A percentile compares a stretch with the other conserved stretches of the same genome.
phyloP scores from a whole-genome alignment of 129 eudicot species.

The Chrysanthemum makinoi region DNA sequence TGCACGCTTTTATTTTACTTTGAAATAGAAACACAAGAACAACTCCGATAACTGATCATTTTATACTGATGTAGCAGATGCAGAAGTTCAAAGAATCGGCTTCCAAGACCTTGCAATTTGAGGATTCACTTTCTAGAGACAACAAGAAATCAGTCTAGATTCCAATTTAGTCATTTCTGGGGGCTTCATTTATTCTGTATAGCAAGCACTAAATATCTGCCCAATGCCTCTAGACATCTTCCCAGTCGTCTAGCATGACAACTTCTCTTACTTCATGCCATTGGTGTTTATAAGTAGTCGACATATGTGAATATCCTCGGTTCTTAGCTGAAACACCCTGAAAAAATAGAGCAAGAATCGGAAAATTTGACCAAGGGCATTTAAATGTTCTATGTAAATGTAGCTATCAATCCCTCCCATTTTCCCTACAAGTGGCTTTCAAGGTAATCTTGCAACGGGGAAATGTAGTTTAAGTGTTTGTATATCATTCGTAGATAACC shows the following conservation, averaged over 20 bases:
- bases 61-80: slow-evolving; percentile 18
- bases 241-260: not conserved
- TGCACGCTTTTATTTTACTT: not conserved
- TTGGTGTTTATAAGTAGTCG: too few species aligned
- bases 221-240: not conserved
- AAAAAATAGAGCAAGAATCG: too few species aligned
- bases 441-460: too few species aligned
- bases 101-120: not conserved
- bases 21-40: not conserved
- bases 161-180: slow-evolving; percentile 1
- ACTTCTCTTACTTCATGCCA: too few species aligned
- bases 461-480: too few species aligned
- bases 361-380: too few species aligned
- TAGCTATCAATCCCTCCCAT: too few species aligned
- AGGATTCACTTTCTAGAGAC: slow-evolving; percentile 13
- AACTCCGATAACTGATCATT: not conserved
- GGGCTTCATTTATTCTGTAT: not conserved
- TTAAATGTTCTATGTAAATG: too few species aligned
- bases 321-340: too few species aligned
- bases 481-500: too few species aligned
- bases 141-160: slow-evolving; percentile 22
- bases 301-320: too few species aligned
- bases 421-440: too few species aligned
- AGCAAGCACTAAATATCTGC: not conserved
- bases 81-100: slow-evolving; percentile 19